Evolutionary conservation across 106 monocot species (phyloP).

Genomic region (Dendrobium chrysotoxum): DNA sequence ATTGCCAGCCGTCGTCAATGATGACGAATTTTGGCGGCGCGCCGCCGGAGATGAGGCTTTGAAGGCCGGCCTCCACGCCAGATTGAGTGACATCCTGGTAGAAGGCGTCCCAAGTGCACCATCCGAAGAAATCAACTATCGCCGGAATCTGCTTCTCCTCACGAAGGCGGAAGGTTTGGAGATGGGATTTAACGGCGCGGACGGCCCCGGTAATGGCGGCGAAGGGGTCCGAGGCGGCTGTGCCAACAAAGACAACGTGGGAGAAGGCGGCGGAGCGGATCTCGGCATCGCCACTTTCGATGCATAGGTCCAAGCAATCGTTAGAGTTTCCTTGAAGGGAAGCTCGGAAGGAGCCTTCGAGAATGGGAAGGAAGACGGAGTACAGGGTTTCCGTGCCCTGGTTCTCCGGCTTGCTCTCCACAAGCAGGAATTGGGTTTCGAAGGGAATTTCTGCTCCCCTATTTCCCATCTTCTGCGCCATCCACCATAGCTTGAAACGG

Average conservation of each 20-base stretch:
- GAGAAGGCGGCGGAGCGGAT: constrained; percentile 31
- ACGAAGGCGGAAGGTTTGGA: constrained; percentile 61
- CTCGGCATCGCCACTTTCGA: constrained; percentile 72
- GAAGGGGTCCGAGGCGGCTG: constrained; percentile 63
- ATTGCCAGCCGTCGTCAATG: constrained; percentile 97
- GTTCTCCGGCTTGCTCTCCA: constrained; percentile 36
- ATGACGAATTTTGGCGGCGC: constrained; percentile 86
- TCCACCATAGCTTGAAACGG: constrained; percentile 77
- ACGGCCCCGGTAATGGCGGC: constrained; percentile 67
- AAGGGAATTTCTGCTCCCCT: constrained; percentile 46
- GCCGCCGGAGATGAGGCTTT: constrained; percentile 43
- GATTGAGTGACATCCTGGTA: constrained; percentile 83
- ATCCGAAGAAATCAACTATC: constrained; percentile 79
- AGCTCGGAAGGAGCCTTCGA: constrained; percentile 71
- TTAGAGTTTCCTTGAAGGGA: constrained; percentile 57
- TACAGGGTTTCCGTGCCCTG: constrained; percentile 24
- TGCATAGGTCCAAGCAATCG: constrained; percentile 63
- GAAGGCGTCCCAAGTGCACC: constrained; percentile 99
- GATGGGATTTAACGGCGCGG: constrained; percentile 46
- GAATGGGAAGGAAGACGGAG: constrained; percentile 61
- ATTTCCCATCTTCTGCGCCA: constrained; percentile 62
- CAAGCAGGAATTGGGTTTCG: constrained; percentile 55
- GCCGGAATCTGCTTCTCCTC: constrained; percentile 64
- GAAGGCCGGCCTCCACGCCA: constrained; percentile 76
- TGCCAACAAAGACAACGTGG: constrained; percentile 51